Conservation (phyloP, 129 eudicot genomes). For the Artemisia annua region DNA sequence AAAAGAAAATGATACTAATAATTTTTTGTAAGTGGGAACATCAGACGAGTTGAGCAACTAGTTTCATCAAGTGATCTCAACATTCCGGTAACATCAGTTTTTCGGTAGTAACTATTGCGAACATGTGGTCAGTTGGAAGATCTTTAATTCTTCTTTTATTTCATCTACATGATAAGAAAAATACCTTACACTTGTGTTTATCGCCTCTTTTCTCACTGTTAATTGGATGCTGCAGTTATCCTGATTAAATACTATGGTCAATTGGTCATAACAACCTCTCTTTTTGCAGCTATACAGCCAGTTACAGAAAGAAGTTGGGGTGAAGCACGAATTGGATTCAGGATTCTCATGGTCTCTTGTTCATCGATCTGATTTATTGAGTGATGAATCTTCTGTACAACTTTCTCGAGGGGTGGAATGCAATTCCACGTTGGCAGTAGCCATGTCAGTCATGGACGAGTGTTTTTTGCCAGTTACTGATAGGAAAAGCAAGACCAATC, state of each 20-base stretch:
- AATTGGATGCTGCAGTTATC: not conserved
- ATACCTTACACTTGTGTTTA: not conserved
- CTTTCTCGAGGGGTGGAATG: slow-evolving; percentile 62
- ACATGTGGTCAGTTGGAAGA: not conserved
- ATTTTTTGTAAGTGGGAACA: slow-evolving; percentile 3
- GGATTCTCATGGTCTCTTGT: slow-evolving; percentile 86
- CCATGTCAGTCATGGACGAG: slow-evolving; percentile 84
- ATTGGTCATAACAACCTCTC: slow-evolving; percentile 16
- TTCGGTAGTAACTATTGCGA: no score
- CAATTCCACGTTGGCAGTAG: slow-evolving; percentile 89
- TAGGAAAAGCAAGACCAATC: slow-evolving; percentile 70
- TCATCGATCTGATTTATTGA: slow-evolving; percentile 50
- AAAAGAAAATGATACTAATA: no score
- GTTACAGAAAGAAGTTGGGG: slow-evolving; percentile 80
- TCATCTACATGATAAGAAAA: not conserved
- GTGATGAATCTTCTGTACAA: slow-evolving; percentile 41
- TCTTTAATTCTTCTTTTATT: not conserved
- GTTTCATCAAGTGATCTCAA: not conserved
- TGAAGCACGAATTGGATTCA: slow-evolving; percentile 73
- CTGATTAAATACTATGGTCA: slow-evolving; percentile 15
- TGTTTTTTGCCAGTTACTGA: slow-evolving; percentile 84
- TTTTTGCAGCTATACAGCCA: slow-evolving; percentile 55
- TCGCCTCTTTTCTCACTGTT: slow-evolving; percentile 3
- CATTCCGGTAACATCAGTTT: no score
- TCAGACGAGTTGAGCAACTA: not conserved